Conservation (phyloP, 2,329 filamentous ascomycete genomes). For the Nemania sp. region DNA sequence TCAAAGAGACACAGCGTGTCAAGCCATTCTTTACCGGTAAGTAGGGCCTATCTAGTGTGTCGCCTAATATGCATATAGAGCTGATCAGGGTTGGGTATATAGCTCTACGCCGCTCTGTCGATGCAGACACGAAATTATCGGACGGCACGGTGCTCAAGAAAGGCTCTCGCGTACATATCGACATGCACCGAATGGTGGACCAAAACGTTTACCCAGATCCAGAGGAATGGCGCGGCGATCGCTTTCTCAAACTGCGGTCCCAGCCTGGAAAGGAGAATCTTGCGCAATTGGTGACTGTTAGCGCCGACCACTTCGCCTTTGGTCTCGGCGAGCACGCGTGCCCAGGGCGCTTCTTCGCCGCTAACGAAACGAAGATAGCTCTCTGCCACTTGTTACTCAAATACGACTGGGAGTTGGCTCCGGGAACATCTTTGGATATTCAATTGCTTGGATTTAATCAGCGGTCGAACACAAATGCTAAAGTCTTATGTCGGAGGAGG, state of each 20-base stretch:
- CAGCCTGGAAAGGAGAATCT: slow-evolving; percentile 26
- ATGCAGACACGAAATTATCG: slow-evolving; percentile 24
- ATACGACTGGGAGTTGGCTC: slow-evolving; percentile 34
- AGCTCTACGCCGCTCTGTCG: slow-evolving; percentile 30
- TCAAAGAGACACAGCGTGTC: slow-evolving; percentile 43
- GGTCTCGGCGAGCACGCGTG: slow-evolving; percentile 44
- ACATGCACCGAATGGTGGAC: slow-evolving; percentile 31
- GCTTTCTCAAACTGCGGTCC: slow-evolving; percentile 30
- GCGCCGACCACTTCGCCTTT: slow-evolving; percentile 38
- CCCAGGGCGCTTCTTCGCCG: slow-evolving; percentile 40
- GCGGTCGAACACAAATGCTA: slow-evolving; percentile 9
- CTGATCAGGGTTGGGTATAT: neutral
- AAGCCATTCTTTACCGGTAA: slow-evolving; percentile 33
- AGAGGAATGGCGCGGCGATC: slow-evolving; percentile 29
- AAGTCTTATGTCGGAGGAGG: slow-evolving; percentile 19
- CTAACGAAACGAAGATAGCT: slow-evolving; percentile 41
- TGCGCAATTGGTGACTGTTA: slow-evolving; percentile 40
- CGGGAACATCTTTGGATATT: slow-evolving; percentile 3
- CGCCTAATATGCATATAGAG: neutral
- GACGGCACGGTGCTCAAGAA: slow-evolving; percentile 31
- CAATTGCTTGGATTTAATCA: slow-evolving; percentile 2
- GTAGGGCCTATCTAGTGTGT: neutral
- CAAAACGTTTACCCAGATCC: slow-evolving; percentile 31
- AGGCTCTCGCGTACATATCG: slow-evolving; percentile 29
- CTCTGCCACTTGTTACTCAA: slow-evolving; percentile 33